Evolutionary conservation across 139 green algal species (phyloP).

Genomic region (Picochlorum sp.): DNA sequence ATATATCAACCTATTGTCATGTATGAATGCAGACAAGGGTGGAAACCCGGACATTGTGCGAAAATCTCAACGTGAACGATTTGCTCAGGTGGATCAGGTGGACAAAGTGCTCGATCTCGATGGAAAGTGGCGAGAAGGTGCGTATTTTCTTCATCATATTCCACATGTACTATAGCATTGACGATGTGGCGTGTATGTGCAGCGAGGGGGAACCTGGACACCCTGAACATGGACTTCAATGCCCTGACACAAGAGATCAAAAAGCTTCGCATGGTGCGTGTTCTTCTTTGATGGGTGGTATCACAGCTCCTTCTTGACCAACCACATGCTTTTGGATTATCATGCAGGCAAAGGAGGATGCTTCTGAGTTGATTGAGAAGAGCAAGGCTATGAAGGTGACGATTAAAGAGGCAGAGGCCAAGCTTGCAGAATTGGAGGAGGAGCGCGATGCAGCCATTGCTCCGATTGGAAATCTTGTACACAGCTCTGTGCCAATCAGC

Average conservation of each 20-base stretch:
- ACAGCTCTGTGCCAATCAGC: conserved; percentile 83
- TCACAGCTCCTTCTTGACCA: background rate
- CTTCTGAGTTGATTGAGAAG: conserved; percentile 70
- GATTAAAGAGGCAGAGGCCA: conserved; percentile 53
- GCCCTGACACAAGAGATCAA: conserved; percentile 83
- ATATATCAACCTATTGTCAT: background rate
- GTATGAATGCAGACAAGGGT: conserved; percentile 72
- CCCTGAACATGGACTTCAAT: conserved; percentile 88
- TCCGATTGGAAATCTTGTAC: conserved; percentile 95
- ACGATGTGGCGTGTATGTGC: conserved; percentile 13
- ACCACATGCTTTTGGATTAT: too few species aligned
- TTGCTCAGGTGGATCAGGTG: conserved; percentile 70
- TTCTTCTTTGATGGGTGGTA: background rate
- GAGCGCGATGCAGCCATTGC: conserved; percentile 60
- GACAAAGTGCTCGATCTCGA: conserved; percentile 92
- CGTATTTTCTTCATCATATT: background rate
- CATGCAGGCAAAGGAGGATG: conserved; percentile 69
- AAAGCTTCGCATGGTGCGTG: conserved; percentile 26
- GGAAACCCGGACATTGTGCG: conserved; percentile 87
- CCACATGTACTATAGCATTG: background rate
- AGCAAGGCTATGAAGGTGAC: conserved; percentile 74
- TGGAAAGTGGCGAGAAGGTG: conserved; percentile 71
- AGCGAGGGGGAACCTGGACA: conserved; percentile 74
- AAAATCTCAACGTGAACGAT: conserved; percentile 86
- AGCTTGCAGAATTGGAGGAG: conserved; percentile 54